A percentile compares a stretch with the other conserved stretches of the same genome.
phyloP scores from a whole-genome alignment of 192 early-diverging fungal species.

The Allomyces javanicus region DNA sequence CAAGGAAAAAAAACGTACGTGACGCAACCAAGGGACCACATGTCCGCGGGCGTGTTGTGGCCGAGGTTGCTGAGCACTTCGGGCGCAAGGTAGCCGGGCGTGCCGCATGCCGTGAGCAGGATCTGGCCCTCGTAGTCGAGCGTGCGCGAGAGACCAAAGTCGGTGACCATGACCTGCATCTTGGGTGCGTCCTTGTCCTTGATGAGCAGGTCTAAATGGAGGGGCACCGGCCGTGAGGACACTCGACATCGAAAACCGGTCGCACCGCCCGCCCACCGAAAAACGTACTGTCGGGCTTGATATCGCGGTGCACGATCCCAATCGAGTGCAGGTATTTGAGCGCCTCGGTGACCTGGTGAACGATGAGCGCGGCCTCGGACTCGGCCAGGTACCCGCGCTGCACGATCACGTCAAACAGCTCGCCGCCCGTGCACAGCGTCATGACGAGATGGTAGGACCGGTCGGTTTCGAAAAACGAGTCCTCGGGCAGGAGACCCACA shows the following conservation, averaged over 20 bases:
- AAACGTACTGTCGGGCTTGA: slow-evolving; percentile 49
- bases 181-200: slow-evolving; percentile 16
- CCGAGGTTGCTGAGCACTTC: slow-evolving; percentile 42
- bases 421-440: background rate
- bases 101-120: slow-evolving; percentile 44
- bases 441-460: background rate
- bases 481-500: background rate
- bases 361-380: slow-evolving; percentile 72
- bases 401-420: background rate
- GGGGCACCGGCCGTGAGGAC: background rate
- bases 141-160: slow-evolving; percentile 56
- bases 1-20: slow-evolving; percentile 6
- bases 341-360: slow-evolving; percentile 83
- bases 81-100: slow-evolving; percentile 41
- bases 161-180: slow-evolving; percentile 38
- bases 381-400: background rate
- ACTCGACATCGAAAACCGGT: too few species aligned
- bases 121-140: slow-evolving; percentile 30
- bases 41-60: slow-evolving; percentile 43
- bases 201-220: slow-evolving; percentile 18
- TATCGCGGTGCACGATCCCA: slow-evolving; percentile 75
- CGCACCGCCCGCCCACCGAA: too few species aligned
- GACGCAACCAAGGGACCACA: slow-evolving; percentile 60
- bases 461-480: background rate
- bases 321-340: slow-evolving; percentile 59